A percentile compares a stretch with the other conserved stretches of the same genome.
Evolutionary conservation across 2,329 filamentous ascomycete species (phyloP).

Genomic region (Colletotrichum camelliae): DNA sequence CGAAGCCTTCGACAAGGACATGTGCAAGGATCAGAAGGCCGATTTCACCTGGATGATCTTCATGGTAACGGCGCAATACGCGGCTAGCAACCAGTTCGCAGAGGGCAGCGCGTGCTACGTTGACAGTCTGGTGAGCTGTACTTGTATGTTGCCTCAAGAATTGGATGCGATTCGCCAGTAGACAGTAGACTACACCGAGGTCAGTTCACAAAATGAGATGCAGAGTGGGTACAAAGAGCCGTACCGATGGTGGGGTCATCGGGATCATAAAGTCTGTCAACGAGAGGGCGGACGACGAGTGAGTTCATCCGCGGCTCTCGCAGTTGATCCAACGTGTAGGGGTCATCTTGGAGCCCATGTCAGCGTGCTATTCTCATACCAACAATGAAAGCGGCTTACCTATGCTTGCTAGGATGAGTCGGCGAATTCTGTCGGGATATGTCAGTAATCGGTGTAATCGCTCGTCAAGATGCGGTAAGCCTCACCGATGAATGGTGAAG

Average conservation of each 20-base stretch:
- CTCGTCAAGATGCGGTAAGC: neutral
- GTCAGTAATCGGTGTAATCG: neutral
- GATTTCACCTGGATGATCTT: slow-evolving; percentile 66
- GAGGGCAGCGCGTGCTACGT: slow-evolving; percentile 69
- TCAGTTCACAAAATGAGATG: neutral
- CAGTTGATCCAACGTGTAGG: slow-evolving; percentile 63
- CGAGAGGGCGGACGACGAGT: slow-evolving; percentile 69
- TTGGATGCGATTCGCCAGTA: slow-evolving; percentile 73
- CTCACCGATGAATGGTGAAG: slow-evolving; percentile 18
- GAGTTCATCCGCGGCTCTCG: slow-evolving; percentile 72
- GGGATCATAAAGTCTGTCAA: slow-evolving; percentile 69
- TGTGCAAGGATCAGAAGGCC: slow-evolving; percentile 71
- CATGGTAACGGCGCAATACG: slow-evolving; percentile 70
- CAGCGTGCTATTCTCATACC: too few relatives aligned
- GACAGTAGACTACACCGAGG: slow-evolving; percentile 63
- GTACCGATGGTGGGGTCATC: slow-evolving; percentile 68
- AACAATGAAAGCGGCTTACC: neutral
- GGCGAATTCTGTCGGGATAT: neutral
- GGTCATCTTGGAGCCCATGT: slow-evolving; percentile 37
- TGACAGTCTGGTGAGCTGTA: slow-evolving; percentile 72
- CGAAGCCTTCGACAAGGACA: slow-evolving; percentile 73
- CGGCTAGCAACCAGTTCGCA: slow-evolving; percentile 74
- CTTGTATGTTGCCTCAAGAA: slow-evolving; percentile 72
- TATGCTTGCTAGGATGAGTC: slow-evolving; percentile 13
- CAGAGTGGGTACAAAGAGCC: slow-evolving; percentile 6